Evolutionary conservation across 805 yeast genomes (phyloP).

Genomic region (Yarrowia yakushimensis): DNA sequence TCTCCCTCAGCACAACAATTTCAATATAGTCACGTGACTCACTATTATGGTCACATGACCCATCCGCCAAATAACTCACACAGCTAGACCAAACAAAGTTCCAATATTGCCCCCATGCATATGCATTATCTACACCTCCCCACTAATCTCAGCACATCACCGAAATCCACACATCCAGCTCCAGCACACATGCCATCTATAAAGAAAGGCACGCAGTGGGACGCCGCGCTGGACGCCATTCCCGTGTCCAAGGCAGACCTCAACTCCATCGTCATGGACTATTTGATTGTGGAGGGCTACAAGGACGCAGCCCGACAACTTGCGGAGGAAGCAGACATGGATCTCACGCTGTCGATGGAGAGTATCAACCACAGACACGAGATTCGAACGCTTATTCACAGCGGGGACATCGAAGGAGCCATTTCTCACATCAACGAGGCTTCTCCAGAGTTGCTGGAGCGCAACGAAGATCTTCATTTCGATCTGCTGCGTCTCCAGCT

Average conservation of each 20-base stretch:
- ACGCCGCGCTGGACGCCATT: conserved; percentile 31
- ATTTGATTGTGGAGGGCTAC: conserved; percentile 74
- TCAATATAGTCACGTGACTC: too few species aligned
- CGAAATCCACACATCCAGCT: too few species aligned
- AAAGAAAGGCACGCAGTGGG: conserved; percentile 35
- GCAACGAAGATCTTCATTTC: conserved; percentile 64
- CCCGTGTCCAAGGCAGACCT: conserved; percentile 35
- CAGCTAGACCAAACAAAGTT: background rate
- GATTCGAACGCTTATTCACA: conserved; percentile 52
- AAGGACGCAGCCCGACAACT: conserved; percentile 61
- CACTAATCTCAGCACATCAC: background rate
- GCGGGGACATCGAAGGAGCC: conserved; percentile 60
- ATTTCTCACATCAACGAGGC: conserved; percentile 53
- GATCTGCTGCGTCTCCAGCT: conserved; percentile 66
- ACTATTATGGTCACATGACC: too few species aligned
- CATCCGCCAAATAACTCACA: too few species aligned
- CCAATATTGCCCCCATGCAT: background rate
- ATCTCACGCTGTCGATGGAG: conserved; percentile 43
- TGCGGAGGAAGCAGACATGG: conserved; percentile 49
- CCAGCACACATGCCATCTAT: conserved; percentile 6
- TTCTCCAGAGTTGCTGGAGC: conserved; percentile 64
- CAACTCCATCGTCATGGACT: conserved; percentile 61
- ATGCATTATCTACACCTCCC: background rate
- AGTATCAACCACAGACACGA: conserved; percentile 52
- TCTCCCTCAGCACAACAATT: too few species aligned